A percentile compares a stretch with the other conserved stretches of the same genome.
phyloP scores from a whole-genome alignment of 108 stramenopile genomes.

The Fistulifera pelliculosa region DNA sequence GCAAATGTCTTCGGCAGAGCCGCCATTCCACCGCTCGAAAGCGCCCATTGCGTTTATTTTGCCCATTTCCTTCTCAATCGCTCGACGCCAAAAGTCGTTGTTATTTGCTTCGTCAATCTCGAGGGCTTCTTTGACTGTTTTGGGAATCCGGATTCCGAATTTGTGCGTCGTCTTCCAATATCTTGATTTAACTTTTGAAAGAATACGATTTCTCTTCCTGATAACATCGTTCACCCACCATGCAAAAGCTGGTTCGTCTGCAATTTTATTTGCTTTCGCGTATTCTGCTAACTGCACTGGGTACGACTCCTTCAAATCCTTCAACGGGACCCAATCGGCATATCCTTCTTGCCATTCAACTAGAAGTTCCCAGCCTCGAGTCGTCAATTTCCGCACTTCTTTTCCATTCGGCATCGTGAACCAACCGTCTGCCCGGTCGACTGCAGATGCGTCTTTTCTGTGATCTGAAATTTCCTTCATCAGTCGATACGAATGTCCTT shows the following conservation, averaged over 20 bases:
- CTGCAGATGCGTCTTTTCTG: constrained; percentile 11
- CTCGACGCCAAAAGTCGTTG: constrained; percentile 9
- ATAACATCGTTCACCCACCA: constrained; percentile 26
- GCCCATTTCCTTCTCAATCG: constrained; percentile 32
- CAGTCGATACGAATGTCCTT: not conserved
- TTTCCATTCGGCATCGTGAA: not conserved
- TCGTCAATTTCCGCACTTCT: constrained; percentile 11
- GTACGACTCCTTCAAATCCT: constrained; percentile 20
- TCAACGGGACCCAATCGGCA: constrained; percentile 8
- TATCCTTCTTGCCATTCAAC: constrained; percentile 21
- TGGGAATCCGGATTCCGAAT: constrained; percentile 34
- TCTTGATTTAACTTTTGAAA: constrained; percentile 14
- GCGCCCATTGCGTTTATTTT: constrained; percentile 31
- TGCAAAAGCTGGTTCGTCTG: constrained; percentile 24
- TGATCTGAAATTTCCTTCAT: constrained; percentile 10
- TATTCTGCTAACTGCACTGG: constrained; percentile 27
- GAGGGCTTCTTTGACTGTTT: constrained; percentile 22
- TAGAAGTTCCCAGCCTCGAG: constrained; percentile 22
- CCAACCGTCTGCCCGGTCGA: not conserved
- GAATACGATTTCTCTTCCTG: constrained; percentile 17
- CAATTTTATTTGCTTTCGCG: constrained; percentile 16
- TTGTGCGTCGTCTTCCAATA: constrained; percentile 18
- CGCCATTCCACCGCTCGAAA: constrained; percentile 18
- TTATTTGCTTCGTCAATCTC: constrained; percentile 32
- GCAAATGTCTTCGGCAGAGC: constrained; percentile 4